These are phyloP conservation scores for Stygiomarasmius scandens DNA, from an alignment of 1,284 basidiomycete species.

Conservation along the genomic window DNA sequence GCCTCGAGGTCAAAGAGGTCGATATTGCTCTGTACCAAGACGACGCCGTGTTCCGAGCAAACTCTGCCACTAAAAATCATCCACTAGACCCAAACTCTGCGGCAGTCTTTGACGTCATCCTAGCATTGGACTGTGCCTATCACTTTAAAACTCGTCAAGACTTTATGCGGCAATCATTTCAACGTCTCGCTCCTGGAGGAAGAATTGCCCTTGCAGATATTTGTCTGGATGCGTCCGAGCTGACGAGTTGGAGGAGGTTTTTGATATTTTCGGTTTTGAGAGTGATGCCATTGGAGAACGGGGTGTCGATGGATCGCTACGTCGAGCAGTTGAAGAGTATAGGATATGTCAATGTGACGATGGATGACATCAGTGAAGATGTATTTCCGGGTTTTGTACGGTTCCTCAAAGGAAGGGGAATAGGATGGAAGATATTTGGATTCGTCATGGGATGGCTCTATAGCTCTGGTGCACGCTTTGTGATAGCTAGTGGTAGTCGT, in stretches of 20 bases:
- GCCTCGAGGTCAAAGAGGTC: conserved; percentile 19
- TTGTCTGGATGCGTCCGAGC: conserved; percentile 41
- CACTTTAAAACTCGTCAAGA: conserved; percentile 59
- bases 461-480: conserved; percentile 52
- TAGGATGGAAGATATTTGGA: conserved; percentile 49
- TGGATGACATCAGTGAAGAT: conserved; percentile 63
- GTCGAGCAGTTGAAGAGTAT: conserved; percentile 43
- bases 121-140: conserved; percentile 73
- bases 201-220: conserved; percentile 69
- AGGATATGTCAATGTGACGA: conserved; percentile 55
- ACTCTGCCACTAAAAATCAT: conserved; percentile 34
- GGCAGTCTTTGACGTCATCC: conserved; percentile 45
- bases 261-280: conserved; percentile 34
- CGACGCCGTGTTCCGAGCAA: conserved; percentile 51
- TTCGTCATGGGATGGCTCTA: conserved; percentile 42
- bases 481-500: conserved; percentile 52
- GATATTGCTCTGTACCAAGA: conserved; percentile 38
- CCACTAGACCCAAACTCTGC: conserved; percentile 41
- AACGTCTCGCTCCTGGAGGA: conserved; percentile 51
- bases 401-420: conserved; percentile 49
- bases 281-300: conserved; percentile 59
- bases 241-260: conserved; percentile 25
- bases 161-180: conserved; percentile 53
- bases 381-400: conserved; percentile 63
- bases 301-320: conserved; percentile 52